Evolutionary conservation across 169 alveolate genomes (phyloP), one percentile per base, ranked within the genome.

Genomic region (Cryptosporidium meleagridis): DNA sequence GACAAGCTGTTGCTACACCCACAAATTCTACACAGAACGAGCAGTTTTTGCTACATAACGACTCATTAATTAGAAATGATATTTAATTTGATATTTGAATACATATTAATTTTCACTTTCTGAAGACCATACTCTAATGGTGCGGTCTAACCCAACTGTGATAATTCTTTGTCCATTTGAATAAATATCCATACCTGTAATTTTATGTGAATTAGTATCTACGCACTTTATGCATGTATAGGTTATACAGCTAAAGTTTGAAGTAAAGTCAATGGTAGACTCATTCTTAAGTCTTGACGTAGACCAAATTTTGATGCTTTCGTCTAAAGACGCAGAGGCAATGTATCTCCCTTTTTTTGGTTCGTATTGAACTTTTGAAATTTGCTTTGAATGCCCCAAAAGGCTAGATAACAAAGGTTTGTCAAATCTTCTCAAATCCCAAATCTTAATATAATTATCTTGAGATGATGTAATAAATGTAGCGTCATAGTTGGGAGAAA

Each of bases 401-500:
- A 80, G 21, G 23, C 52, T 26, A 26, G 52, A 39, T 29, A 26
- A 18, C n/a, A 80, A 29, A 12, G 89, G 89, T n/a, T 48, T 59
- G 21, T 80, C 48, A 18, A 44, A n/a, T 92, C 92, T 95, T 89
- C 97, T 94, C 29, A 95, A 55, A 91, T 96, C 98, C 97, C 97
- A 96, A 16, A 96, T 86, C 92, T 94, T 95, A 31, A 95, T 93
- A 23, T 93, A 92, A 75, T 95, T 95, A 86, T 96, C 98, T 70
- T 94, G 95, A 41, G 97, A 93, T 26, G 97, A 96, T 48, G 97
- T 94, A 29, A 94, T 94, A 39, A 95, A 75, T 86, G 85, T 65
- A 26, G 75, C 89, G 53, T 69, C 73, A 21, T 73, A 70, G 62
- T 45, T 94, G 18, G 94, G 94, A 39, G 91, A 84, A 84, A 96